Evolutionary conservation across 1,284 basidiomycete genomes (phyloP), one percentile per base, ranked within the genome.

Genomic region (Stygiomarasmius scandens): DNA sequence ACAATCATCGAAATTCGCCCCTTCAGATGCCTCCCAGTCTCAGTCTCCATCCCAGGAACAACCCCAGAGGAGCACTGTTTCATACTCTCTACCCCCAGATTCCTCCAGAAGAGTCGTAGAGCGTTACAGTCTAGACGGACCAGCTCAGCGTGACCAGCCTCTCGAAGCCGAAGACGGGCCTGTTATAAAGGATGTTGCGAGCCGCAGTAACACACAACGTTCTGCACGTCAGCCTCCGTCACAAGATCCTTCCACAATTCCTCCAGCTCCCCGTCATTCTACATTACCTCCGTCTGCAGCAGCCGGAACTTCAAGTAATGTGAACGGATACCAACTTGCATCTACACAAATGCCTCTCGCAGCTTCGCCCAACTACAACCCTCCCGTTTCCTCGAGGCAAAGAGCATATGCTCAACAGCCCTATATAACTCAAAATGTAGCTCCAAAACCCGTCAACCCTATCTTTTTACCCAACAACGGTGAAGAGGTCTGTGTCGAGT

Each of bases 401-500:
- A 83, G 89, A 55, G 87, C 81, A 3, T 86, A 82, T 67, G 79
- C 87, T 1, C 89, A 90, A 59, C 89, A 89, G 58, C 89, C 89
- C 9, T 91, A 86, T 0, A 91, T 90, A 64, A 89, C 81, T 2
- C 84, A 87, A 38, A 70, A 77, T 1, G 73, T 81, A 6, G 67
- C 82, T 1, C 80, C 81, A 16, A 81, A 78, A 52, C 77, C 85
- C 53, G 77, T 86, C 53, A 85, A 85, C 57, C 81, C 86, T 14
- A 76, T 84, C 22, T 84, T 83, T 66, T 77, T 81, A 11, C 80
- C 83, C 32, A 76, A 79, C 45, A 75, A 71, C 64, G 76, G 66
- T 53, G 89, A 90, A 65, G 95, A 98, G 71, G 79, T 98, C 45
- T 99, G 96, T 67, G 81, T 98, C 49, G 96, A 99, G 75, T 99